These are phyloP conservation scores for Halteria grandinella DNA, from an alignment of 73 alveolate species.

Conservation along the genomic window DNA sequence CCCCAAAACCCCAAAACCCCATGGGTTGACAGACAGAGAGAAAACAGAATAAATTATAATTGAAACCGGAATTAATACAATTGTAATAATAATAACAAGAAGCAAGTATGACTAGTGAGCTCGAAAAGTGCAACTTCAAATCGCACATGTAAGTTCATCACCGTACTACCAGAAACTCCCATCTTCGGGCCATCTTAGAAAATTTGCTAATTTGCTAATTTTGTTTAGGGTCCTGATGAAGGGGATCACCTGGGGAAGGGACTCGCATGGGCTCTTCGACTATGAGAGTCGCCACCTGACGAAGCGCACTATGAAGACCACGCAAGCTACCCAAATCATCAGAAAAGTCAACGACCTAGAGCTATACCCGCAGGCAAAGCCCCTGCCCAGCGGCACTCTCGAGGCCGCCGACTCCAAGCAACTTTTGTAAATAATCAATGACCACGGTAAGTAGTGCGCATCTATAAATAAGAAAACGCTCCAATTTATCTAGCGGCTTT, in stretches of 20 bases:
- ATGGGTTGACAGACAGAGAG: too few species aligned
- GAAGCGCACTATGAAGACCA: conserved; percentile 58
- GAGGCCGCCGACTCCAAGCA: too few species aligned
- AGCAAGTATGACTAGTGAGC: not conserved
- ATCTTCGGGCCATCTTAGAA: too few species aligned
- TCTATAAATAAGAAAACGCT: too few species aligned
- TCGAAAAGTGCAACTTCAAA: conserved; percentile 38
- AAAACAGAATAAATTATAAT: too few species aligned
- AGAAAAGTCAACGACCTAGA: conserved; percentile 56
- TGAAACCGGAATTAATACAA: too few species aligned
- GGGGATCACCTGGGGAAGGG: conserved; percentile 75
- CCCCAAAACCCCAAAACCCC: too few species aligned
- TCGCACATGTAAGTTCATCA: conserved; percentile 22
- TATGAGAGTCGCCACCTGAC: conserved; percentile 75
- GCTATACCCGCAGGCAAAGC: too few species aligned
- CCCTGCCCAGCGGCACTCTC: too few species aligned
- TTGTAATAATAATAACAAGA: conserved; percentile 6
- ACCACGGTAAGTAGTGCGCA: too few species aligned
- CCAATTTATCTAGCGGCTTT: too few species aligned
- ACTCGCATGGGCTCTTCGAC: conserved; percentile 82
- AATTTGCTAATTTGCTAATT: not conserved
- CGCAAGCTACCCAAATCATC: conserved; percentile 42
- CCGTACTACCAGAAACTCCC: not conserved
- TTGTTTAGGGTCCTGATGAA: conserved; percentile 59
- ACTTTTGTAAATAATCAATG: too few species aligned